Percentiles rank a stretch among this genome's conserved stretches.
phyloP scores from a whole-genome alignment of 768 basidiomycete species.

The Roridomyces roridus region DNA sequence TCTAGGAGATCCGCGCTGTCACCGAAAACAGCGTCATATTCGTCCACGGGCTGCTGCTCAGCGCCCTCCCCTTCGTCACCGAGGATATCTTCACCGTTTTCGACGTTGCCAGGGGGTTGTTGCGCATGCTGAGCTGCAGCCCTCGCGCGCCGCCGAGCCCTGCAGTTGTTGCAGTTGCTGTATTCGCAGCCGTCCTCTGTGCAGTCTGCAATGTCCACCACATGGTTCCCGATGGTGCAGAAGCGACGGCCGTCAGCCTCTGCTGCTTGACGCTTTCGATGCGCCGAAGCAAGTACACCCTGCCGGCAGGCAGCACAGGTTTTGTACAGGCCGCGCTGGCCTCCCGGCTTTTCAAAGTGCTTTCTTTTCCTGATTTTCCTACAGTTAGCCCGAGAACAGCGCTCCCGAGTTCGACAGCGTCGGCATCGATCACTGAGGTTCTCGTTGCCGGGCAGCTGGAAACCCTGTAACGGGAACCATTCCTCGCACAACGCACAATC shows the following conservation, averaged over 20 bases:
- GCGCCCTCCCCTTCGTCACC: conserved; percentile 1
- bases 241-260: not conserved
- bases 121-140: not conserved
- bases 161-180: not conserved
- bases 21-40: conserved; percentile 1
- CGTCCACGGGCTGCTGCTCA: not conserved
- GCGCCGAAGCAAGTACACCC: not conserved
- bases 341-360: not conserved
- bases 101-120: not conserved
- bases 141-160: not conserved
- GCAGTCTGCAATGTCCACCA: not conserved
- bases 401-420: not conserved
- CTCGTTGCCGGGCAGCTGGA: no score
- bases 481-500: not conserved
- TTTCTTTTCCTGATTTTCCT: not conserved
- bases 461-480: not conserved
- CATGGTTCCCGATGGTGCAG: not conserved
- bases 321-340: not conserved
- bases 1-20: not conserved
- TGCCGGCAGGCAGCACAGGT: not conserved
- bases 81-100: not conserved
- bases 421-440: not conserved
- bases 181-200: not conserved
- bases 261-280: not conserved
- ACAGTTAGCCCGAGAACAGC: not conserved